A percentile compares a stretch with the other conserved stretches of the same genome.
These are phyloP conservation scores for Aspergillus bridgeri DNA, from an alignment of 495 filamentous ascomycete genomes.

Conservation along the genomic window DNA sequence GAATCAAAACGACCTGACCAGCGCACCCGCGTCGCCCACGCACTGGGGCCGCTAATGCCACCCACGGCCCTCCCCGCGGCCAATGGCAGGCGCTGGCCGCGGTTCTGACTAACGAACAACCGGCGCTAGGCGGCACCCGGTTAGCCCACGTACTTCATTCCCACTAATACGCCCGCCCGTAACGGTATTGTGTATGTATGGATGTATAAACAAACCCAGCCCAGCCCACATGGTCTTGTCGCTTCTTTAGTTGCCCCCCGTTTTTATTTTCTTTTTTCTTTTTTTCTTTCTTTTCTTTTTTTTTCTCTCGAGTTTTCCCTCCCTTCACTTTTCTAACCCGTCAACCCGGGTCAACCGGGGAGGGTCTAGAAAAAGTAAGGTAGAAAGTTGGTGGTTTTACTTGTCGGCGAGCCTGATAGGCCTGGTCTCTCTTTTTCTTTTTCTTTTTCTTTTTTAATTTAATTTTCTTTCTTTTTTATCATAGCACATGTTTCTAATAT, in stretches of 20 bases:
- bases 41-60: slow-evolving; percentile 15
- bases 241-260: not conserved
- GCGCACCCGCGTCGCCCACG: slow-evolving; percentile 8
- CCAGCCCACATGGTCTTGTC: slow-evolving; percentile 22
- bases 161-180: slow-evolving; percentile 7
- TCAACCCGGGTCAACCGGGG: slow-evolving; percentile 27
- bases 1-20: slow-evolving; percentile 13
- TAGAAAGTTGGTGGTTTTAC: slow-evolving; percentile 4
- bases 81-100: slow-evolving; percentile 9
- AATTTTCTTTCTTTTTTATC: not conserved
- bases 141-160: slow-evolving; percentile 15
- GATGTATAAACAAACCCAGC: slow-evolving; percentile 21
- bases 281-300: not conserved
- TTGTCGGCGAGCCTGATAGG: not conserved
- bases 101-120: slow-evolving; percentile 21
- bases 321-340: slow-evolving; percentile 14
- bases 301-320: not conserved
- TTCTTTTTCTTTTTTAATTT: slow-evolving; percentile 1
- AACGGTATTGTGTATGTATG: slow-evolving; percentile 9
- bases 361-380: not conserved
- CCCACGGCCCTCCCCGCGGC: not conserved
- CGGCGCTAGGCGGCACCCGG: slow-evolving; percentile 9
- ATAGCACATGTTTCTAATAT: not conserved
- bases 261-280: not conserved
- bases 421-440: not conserved